Evolutionary conservation across 306 rosid genomes (phyloP).

Genomic region (Lithocarpus polystachyus): DNA sequence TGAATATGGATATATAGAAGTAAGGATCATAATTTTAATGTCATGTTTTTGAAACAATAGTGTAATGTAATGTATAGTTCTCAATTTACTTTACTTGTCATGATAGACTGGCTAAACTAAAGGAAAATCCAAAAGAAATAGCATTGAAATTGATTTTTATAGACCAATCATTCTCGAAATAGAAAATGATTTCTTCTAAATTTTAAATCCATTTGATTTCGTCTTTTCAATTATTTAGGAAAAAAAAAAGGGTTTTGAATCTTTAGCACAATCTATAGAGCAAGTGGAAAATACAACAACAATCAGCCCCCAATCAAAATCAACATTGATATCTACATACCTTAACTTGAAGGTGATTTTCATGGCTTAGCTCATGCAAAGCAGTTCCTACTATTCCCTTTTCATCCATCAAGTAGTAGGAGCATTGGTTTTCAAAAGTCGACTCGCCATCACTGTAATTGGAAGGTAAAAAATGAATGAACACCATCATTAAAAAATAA

Average conservation of each 20-base stretch:
- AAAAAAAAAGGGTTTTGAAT: too few species aligned
- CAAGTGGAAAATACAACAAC: constrained; percentile 3
- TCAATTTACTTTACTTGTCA: neutral
- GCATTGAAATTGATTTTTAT: too few species aligned
- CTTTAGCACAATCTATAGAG: too few species aligned
- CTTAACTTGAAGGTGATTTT: constrained; percentile 61
- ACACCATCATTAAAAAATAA: constrained; percentile 3
- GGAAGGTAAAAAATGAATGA: constrained; percentile 22
- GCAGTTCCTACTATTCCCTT: constrained; percentile 61
- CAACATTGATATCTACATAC: constrained; percentile 32
- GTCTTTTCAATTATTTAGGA: too few species aligned
- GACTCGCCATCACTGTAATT: constrained; percentile 46
- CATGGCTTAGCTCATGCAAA: constrained; percentile 52
- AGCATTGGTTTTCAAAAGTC: constrained; percentile 35
- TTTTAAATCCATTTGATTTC: too few species aligned
- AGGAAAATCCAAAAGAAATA: too few species aligned
- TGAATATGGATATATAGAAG: neutral
- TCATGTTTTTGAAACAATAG: neutral
- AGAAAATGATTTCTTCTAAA: too few species aligned
- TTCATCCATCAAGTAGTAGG: constrained; percentile 56
- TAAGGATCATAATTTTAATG: neutral
- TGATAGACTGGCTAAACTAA: too few species aligned
- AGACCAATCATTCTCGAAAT: too few species aligned
- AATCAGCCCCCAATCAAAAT: neutral
- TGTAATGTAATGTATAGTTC: neutral